Evolutionary conservation across 225 moss, liverwort and hornwort genomes (phyloP).

Genomic region (Sphagnum contortum): DNA sequence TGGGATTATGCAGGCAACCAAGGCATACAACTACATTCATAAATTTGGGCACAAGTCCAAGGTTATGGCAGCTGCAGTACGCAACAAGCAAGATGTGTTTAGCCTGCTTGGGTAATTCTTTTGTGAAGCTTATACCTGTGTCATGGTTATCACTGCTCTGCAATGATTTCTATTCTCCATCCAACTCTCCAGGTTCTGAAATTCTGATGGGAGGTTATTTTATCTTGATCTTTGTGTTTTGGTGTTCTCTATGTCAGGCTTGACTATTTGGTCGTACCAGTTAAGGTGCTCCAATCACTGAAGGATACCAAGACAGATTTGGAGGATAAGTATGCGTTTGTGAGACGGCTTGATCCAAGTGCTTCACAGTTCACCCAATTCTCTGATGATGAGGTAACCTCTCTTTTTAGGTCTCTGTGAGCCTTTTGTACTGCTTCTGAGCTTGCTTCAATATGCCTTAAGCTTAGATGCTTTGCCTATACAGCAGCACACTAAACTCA

Average conservation of each 20-base stretch:
- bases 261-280: conserved; percentile 78
- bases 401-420: too few species aligned
- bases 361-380: conserved; percentile 34
- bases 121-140: neutral
- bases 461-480: too few species aligned
- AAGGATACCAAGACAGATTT: conserved; percentile 62
- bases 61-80: conserved; percentile 85
- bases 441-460: too few species aligned
- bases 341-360: conserved; percentile 42
- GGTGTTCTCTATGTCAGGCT: conserved; percentile 20
- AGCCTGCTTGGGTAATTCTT: conserved; percentile 67
- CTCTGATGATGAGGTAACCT: conserved; percentile 51
- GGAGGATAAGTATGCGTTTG: conserved; percentile 78
- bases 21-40: conserved; percentile 80
- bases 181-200: too few species aligned
- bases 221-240: too few species aligned
- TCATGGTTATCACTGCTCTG: neutral
- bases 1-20: conserved; percentile 37
- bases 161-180: too few species aligned
- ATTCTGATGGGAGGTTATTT: too few species aligned
- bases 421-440: too few species aligned
- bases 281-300: conserved; percentile 72
- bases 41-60: conserved; percentile 73
- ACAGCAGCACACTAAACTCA: too few species aligned
- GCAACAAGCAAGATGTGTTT: conserved; percentile 94